Evolutionary conservation across 2,329 filamentous ascomycete genomes (phyloP), one percentile per base, ranked within the genome.

Genomic region (Ceratocystis cacaofunesta): DNA sequence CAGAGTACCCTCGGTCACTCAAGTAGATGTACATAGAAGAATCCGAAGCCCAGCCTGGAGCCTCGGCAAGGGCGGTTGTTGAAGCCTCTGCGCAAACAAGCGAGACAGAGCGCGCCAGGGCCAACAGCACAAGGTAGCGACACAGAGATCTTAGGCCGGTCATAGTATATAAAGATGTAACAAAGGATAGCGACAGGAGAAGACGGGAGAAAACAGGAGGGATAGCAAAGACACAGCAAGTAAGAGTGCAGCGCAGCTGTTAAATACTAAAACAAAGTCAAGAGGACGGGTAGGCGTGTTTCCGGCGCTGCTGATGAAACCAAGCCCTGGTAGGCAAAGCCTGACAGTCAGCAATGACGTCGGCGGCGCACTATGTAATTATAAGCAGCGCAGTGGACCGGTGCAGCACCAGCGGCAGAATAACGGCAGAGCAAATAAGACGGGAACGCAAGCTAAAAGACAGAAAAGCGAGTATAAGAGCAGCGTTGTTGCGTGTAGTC

Each of bases 1-100:
- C 70, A 25, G 64, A 68, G 19, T 64, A 32, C 28, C 25, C 61
- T 19, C 30, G 28, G 8, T 64, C 57, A 55, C 65, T 48, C 3
- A 57, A 22, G 15, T 19, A 25, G 15, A 64, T 41, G 36, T 58
- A 46, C 55, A 64, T 58, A 22, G 28, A 19, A 3, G 63, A 64
- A 3, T 44, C 17, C 32, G 41, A 25, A 17, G 63, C 52, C 63
- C 63, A 64, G 12, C 17, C 55, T 22, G 63, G 63, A 22, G n/a
- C 28, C 15, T n/a, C 15, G 15, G 52, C 17, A 17, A 64, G 36
- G 3, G 52, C 48, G 6, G 63, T 22, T 22, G 52, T 60, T 7
- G 63, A 43, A n/a, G 52, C 63, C 6, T 46, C 41, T 22, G 63
- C 63, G 12, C 10, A 22, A 19, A 32, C 63, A 28, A 30, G 25